Percentiles rank a stretch among this genome's conserved stretches.
phyloP scores from a whole-genome alignment of 768 basidiomycete species.

The Collybiopsis confluens region DNA sequence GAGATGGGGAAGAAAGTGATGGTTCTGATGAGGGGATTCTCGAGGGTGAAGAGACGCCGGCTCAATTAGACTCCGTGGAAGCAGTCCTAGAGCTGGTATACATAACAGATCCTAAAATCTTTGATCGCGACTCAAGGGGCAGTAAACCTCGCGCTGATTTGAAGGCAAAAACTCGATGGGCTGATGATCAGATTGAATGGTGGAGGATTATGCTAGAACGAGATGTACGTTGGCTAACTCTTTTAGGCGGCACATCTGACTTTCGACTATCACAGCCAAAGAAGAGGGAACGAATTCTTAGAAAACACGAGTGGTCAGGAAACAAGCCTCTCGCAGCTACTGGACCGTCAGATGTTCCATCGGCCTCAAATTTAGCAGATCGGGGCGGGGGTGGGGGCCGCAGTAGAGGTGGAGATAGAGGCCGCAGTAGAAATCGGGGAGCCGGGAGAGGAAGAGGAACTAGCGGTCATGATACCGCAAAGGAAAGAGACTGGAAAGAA shows the following conservation, averaged over 20 bases:
- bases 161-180: constrained; percentile 68
- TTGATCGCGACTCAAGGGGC: constrained; percentile 71
- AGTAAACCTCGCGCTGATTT: constrained; percentile 65
- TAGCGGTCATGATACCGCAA: constrained; percentile 33
- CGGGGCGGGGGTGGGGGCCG: constrained; percentile 23
- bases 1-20: constrained; percentile 59
- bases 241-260: too few relatives aligned
- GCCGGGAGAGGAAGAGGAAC: constrained; percentile 33
- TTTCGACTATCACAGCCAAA: constrained; percentile 36
- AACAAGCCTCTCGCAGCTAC: constrained; percentile 36
- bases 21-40: constrained; percentile 29
- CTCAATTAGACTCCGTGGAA: constrained; percentile 37
- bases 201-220: constrained; percentile 89
- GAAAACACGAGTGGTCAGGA: constrained; percentile 74
- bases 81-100: constrained; percentile 75
- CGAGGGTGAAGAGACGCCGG: constrained; percentile 23
- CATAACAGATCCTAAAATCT: constrained; percentile 66
- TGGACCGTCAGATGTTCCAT: constrained; percentile 6
- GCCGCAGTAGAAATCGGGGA: constrained; percentile 33
- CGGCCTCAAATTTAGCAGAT: constrained; percentile 27
- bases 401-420: constrained; percentile 36
- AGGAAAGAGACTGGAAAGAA: constrained; percentile 69
- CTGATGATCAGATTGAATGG: constrained; percentile 86
- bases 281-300: constrained; percentile 66
- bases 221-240: constrained; percentile 55